Percentiles rank a stretch among this genome's conserved stretches.
Evolutionary conservation across 1,139 yeast genomes (phyloP).

Genomic region (Candida sp.): DNA sequence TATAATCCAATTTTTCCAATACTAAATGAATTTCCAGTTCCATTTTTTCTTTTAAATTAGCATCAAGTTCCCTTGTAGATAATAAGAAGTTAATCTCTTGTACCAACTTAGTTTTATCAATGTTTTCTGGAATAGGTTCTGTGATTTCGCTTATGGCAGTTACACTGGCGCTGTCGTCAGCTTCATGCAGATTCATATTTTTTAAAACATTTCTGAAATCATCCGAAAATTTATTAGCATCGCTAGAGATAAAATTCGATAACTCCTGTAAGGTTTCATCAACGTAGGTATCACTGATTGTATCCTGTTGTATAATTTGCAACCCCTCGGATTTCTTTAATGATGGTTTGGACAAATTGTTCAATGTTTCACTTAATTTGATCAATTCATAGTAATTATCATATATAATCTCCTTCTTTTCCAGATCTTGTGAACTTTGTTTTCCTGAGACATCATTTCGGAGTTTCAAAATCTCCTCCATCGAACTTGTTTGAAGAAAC

Average conservation of each 20-base stretch:
- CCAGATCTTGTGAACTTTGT: slow-evolving; percentile 38
- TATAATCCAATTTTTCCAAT: slow-evolving; percentile 12
- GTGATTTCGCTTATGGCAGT: slow-evolving; percentile 13
- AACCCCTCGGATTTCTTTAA: slow-evolving; percentile 4
- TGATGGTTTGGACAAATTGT: slow-evolving; percentile 21
- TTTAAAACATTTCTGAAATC: slow-evolving; percentile 27
- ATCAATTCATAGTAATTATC: slow-evolving; percentile 46
- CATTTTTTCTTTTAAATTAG: slow-evolving; percentile 6
- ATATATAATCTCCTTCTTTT: slow-evolving; percentile 44
- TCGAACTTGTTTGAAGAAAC: slow-evolving; percentile 29
- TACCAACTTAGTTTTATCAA: slow-evolving; percentile 13
- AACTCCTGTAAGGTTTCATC: slow-evolving; percentile 25
- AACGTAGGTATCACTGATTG: slow-evolving; percentile 17
- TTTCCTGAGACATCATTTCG: slow-evolving; percentile 30
- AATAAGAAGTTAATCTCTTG: slow-evolving; percentile 18
- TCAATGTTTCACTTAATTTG: slow-evolving; percentile 36
- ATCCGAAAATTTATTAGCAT: slow-evolving; percentile 21
- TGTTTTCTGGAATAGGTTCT: slow-evolving; percentile 9
- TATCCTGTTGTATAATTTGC: not conserved
- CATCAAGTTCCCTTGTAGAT: slow-evolving; percentile 3
- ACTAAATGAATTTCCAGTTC: slow-evolving; percentile 12
- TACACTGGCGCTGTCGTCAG: slow-evolving; percentile 21
- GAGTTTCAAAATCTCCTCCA: slow-evolving; percentile 32
- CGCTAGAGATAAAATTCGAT: slow-evolving; percentile 20
- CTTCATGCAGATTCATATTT: slow-evolving; percentile 14